Evolutionary conservation across 2,329 filamentous ascomycete genomes (phyloP).

Genomic region (Aspergillus sp.): DNA sequence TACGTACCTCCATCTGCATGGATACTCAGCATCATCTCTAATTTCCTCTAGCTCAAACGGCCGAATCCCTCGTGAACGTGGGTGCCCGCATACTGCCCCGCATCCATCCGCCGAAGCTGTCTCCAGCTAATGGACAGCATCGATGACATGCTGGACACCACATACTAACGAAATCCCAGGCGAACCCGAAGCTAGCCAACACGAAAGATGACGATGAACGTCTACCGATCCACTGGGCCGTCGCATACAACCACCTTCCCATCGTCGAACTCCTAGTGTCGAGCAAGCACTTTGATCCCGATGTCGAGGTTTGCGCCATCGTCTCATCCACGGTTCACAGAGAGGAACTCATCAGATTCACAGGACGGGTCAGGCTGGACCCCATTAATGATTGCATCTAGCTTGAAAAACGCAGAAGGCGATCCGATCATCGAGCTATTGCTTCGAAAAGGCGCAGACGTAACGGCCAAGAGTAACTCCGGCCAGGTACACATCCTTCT

Average conservation of each 20-base stretch:
- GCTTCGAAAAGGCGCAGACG: slow-evolving; percentile 48
- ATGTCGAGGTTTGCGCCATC: slow-evolving; percentile 63
- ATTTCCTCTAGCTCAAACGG: slow-evolving; percentile 57
- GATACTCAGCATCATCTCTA: slow-evolving; percentile 16
- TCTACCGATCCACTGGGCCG: slow-evolving; percentile 90
- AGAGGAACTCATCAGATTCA: neutral
- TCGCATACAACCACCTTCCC: slow-evolving; percentile 74
- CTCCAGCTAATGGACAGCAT: neutral
- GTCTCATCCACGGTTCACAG: neutral
- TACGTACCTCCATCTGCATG: slow-evolving; percentile 43
- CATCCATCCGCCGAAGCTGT: slow-evolving; percentile 9
- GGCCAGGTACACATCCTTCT: slow-evolving; percentile 37
- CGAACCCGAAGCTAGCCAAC: slow-evolving; percentile 73
- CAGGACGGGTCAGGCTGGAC: slow-evolving; percentile 53
- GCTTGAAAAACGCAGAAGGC: slow-evolving; percentile 46
- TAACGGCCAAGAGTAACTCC: slow-evolving; percentile 42
- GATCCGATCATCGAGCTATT: slow-evolving; percentile 46
- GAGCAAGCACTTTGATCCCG: slow-evolving; percentile 74
- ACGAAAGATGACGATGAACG: slow-evolving; percentile 82
- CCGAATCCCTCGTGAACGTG: slow-evolving; percentile 73
- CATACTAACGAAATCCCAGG: slow-evolving; percentile 48
- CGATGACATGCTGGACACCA: neutral
- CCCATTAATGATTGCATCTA: slow-evolving; percentile 51
- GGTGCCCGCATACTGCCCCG: slow-evolving; percentile 33
- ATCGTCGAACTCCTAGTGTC: slow-evolving; percentile 73